These are phyloP conservation scores for Phytophthora cactorum DNA, from an alignment of 352 stramenopile species.

Conservation along the genomic window DNA sequence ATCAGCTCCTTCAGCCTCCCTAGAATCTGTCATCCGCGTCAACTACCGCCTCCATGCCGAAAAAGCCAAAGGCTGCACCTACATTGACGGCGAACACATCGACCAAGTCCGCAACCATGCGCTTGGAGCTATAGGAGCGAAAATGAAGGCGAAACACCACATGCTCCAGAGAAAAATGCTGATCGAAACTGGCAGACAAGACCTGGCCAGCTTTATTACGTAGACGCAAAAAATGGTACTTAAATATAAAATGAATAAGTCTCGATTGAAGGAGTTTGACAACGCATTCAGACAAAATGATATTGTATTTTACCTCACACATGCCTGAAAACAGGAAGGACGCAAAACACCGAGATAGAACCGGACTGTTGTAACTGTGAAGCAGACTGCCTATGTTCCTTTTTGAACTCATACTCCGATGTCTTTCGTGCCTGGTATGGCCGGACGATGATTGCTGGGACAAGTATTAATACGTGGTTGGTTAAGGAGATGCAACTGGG, in stretches of 20 bases:
- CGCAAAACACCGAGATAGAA: no score
- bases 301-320: no score
- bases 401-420: no score
- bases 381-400: no score
- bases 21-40: slow-evolving; percentile 31
- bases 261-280: neutral
- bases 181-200: slow-evolving; percentile 21
- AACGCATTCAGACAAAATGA: neutral
- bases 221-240: neutral
- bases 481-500: no score
- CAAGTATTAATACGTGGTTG: no score
- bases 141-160: slow-evolving; percentile 35
- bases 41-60: slow-evolving; percentile 30
- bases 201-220: slow-evolving; percentile 32
- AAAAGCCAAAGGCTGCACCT: slow-evolving; percentile 28
- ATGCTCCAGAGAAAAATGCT: slow-evolving; percentile 37
- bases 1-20: slow-evolving; percentile 10
- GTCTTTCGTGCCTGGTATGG: no score
- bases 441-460: no score
- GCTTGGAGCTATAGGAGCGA: slow-evolving; percentile 28
- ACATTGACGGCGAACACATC: slow-evolving; percentile 38
- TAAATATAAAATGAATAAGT: neutral
- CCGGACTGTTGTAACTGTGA: no score
- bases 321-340: no score
- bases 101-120: slow-evolving; percentile 40